Evolutionary conservation across 495 filamentous ascomycete genomes (phyloP).

Genomic region (Thozetella sp.): DNA sequence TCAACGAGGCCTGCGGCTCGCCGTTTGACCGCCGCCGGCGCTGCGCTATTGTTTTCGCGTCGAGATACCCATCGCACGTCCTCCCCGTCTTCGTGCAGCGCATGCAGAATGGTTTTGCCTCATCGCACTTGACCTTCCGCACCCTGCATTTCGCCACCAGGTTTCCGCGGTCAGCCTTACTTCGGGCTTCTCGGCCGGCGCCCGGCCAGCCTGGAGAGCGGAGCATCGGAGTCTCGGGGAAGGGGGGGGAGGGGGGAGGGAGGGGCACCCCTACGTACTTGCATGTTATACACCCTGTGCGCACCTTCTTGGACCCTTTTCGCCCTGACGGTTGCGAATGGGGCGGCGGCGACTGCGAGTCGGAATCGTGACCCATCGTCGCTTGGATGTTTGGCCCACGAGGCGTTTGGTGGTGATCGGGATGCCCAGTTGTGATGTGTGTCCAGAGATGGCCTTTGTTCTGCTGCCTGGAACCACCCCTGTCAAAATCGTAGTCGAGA

Average conservation of each 20-base stretch:
- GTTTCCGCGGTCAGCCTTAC: neutral
- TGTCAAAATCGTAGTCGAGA: neutral
- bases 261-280: slow-evolving; percentile 24
- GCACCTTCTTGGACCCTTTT: slow-evolving; percentile 34
- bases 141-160: slow-evolving; percentile 18
- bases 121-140: slow-evolving; percentile 45
- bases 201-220: slow-evolving; percentile 9
- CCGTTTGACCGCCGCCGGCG: slow-evolving; percentile 25
- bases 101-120: slow-evolving; percentile 41
- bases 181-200: neutral
- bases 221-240: neutral
- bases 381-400: neutral
- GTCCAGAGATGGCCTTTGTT: neutral
- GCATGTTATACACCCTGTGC: slow-evolving; percentile 37
- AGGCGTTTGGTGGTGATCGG: slow-evolving; percentile 2
- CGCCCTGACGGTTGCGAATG: slow-evolving; percentile 20
- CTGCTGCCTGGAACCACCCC: slow-evolving; percentile 1
- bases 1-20: slow-evolving; percentile 14
- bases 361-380: slow-evolving; percentile 19
- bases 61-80: slow-evolving; percentile 44
- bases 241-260: neutral
- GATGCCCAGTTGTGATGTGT: neutral
- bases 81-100: slow-evolving; percentile 46
- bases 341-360: slow-evolving; percentile 18
- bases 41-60: slow-evolving; percentile 24